phyloP scores from a whole-genome alignment of 495 filamentous ascomycete species.

The Chaetomium cochliodes region DNA sequence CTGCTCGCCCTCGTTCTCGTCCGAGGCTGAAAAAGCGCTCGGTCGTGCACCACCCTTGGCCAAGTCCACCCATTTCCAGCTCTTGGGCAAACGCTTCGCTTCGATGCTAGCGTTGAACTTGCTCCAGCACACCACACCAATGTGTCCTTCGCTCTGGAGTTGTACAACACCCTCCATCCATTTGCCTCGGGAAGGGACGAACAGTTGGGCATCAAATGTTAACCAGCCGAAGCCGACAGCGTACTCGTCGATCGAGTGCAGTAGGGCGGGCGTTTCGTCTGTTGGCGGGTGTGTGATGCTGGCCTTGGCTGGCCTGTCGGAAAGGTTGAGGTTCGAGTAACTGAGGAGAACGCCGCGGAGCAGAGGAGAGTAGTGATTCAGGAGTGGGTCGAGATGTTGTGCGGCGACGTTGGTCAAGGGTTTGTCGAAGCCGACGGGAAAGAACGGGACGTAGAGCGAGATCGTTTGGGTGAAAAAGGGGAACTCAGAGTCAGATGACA shows the following conservation, averaged over 20 bases:
- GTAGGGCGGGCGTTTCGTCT: constrained; percentile 40
- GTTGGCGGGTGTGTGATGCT: constrained; percentile 35
- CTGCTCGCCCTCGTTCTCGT: constrained; percentile 24
- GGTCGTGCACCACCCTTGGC: constrained; percentile 24
- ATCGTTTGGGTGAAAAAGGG: constrained; percentile 51
- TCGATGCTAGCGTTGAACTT: constrained; percentile 54
- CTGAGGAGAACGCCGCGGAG: constrained; percentile 47
- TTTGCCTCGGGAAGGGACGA: constrained; percentile 46
- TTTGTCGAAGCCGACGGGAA: constrained; percentile 46
- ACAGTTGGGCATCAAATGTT: constrained; percentile 47
- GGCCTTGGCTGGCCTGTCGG: constrained; percentile 42
- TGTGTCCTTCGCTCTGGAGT: constrained; percentile 50
- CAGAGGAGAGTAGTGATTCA: constrained; percentile 48
- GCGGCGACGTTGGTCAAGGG: constrained; percentile 45
- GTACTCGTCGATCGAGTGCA: constrained; percentile 47
- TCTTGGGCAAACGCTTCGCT: constrained; percentile 43
- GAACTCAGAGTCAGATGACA: constrained; percentile 29
- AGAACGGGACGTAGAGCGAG: constrained; percentile 50
- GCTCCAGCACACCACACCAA: constrained; percentile 51
- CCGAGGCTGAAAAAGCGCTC: constrained; percentile 9
- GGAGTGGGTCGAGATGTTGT: constrained; percentile 47
- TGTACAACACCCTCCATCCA: constrained; percentile 52
- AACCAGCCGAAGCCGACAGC: constrained; percentile 49
- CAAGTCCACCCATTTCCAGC: constrained; percentile 50
- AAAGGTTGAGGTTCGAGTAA: constrained; percentile 48